Percentiles rank a stretch among this genome's conserved stretches.
These are phyloP conservation scores for Nitzschia inconspicua DNA, from an alignment of 108 stramenopile species.

Conservation along the genomic window DNA sequence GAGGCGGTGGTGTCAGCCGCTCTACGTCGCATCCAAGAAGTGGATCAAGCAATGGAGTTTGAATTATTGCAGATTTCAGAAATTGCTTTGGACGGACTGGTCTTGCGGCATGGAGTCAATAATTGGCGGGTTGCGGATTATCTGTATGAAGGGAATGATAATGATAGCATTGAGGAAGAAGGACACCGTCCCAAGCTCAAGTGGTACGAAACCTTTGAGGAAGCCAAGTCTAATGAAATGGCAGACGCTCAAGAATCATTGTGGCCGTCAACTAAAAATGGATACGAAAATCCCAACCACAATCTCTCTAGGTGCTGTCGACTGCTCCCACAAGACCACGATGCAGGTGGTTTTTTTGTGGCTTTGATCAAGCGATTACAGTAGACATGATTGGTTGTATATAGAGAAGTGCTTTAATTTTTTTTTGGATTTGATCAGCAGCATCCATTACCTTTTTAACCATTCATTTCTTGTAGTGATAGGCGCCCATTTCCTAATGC, in stretches of 20 bases:
- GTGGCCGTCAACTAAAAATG: slow-evolving; percentile 43
- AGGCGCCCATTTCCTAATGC: no score
- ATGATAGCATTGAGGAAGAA: slow-evolving; percentile 25
- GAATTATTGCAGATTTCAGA: slow-evolving; percentile 48
- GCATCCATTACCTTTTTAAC: no score
- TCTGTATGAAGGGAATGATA: slow-evolving; percentile 22
- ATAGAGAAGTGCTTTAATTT: no score
- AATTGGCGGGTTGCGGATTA: slow-evolving; percentile 71
- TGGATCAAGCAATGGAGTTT: not conserved
- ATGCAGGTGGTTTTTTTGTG: slow-evolving; percentile 97
- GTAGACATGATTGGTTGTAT: no score
- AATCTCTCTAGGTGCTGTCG: slow-evolving; percentile 68
- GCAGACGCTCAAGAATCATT: slow-evolving; percentile 32
- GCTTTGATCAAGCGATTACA: slow-evolving; percentile 40
- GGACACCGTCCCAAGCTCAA: slow-evolving; percentile 17
- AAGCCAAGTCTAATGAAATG: slow-evolving; percentile 35
- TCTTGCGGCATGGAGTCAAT: slow-evolving; percentile 43
- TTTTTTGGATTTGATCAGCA: no score
- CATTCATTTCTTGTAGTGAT: not conserved
- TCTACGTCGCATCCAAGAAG: slow-evolving; percentile 6
- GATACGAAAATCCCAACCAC: slow-evolving; percentile 7
- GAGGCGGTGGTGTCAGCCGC: slow-evolving; percentile 89
- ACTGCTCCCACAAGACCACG: slow-evolving; percentile 92
- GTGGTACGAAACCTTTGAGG: slow-evolving; percentile 46
- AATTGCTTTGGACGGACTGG: slow-evolving; percentile 33